Base-by-base conservation (phyloP, 768 basidiomycete species). In the Rubroboletus pulcherrimus region DNA sequence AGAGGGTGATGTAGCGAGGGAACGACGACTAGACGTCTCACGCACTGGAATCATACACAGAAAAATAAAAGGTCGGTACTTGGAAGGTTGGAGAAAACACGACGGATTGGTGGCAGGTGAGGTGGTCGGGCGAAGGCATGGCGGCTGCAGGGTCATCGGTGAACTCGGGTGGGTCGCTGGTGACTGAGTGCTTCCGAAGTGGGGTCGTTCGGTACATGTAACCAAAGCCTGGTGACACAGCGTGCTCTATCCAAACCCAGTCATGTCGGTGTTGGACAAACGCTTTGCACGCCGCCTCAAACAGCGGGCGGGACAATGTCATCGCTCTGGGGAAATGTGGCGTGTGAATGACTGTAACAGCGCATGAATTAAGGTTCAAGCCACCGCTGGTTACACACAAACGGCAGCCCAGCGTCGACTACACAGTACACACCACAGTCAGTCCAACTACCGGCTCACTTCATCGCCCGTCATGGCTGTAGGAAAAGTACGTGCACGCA, bases 21-120 rank as follows among this genome's bases (percentile, higher is more conserved):
- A 50, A 62, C 43, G 57, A 49, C 31, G 57, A 50, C 56, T 46
- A 52, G 30, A 42, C 14, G 43, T 49, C 15, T 52, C 44, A 86
- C 91, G 68, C 66, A 93, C 93, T 81, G 43, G 78, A 68, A 62
- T 83, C 77, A 58, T 86, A 79, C 14, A 88, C 71, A 5, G 81
- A 80, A 71, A 95, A 93, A 73, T 93, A 94, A 64, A 96, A 87
- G 1, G 84, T 80, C 7, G 93, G 93, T 2, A 91, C 90, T 63
- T 80, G 82, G 66, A 87, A 96, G 0, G 89, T 87, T 10, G 86
- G 73, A 29, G 91, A 93, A 67, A 83, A 87, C 33, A 85, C 86
- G 51, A 95, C 73, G 56, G 82, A 86, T 70, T 93, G 87, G 45
- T 74, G 72, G 58, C 77, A 83, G 35, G 69, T 75, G 39, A 89